phyloP scores from a whole-genome alignment of 1,284 basidiomycete genomes.

The Leccinum subfulvum region DNA sequence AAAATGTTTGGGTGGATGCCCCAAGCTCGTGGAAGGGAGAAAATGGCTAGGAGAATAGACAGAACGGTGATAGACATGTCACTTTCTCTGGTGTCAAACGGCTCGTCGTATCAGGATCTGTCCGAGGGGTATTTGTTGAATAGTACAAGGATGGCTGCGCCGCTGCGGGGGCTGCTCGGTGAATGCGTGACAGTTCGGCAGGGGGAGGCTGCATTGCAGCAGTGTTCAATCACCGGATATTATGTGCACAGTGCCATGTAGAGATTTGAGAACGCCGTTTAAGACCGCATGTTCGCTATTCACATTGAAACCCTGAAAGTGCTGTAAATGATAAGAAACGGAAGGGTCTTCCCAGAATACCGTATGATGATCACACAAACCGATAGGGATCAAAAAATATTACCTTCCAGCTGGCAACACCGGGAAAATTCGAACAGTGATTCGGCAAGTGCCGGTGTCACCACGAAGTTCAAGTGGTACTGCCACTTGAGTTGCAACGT shows the following conservation, averaged over 20 bases:
- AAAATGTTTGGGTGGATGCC: conserved; percentile 10
- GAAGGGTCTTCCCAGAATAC: neutral
- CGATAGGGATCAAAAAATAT: neutral
- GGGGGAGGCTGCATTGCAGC: neutral
- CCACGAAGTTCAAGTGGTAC: too few species aligned
- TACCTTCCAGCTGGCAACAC: too few species aligned
- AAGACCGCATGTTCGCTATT: neutral
- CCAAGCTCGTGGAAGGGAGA: conserved; percentile 8
- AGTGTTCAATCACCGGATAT: neutral
- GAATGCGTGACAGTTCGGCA: neutral
- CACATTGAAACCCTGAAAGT: neutral
- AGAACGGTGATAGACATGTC: conserved; percentile 11
- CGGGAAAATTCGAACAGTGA: too few species aligned
- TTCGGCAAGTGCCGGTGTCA: too few species aligned
- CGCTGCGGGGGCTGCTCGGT: neutral
- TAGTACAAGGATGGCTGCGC: neutral
- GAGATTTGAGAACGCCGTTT: neutral
- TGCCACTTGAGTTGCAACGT: too few species aligned
- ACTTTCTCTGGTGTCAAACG: neutral
- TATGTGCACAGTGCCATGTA: neutral
- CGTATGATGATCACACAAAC: neutral
- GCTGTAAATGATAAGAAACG: neutral
- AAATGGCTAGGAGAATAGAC: neutral
- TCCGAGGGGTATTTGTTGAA: neutral
- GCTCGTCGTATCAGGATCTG: neutral